Base-by-base conservation (phyloP, 768 basidiomycete species). In the Tylopilus rubrobrunneus region DNA sequence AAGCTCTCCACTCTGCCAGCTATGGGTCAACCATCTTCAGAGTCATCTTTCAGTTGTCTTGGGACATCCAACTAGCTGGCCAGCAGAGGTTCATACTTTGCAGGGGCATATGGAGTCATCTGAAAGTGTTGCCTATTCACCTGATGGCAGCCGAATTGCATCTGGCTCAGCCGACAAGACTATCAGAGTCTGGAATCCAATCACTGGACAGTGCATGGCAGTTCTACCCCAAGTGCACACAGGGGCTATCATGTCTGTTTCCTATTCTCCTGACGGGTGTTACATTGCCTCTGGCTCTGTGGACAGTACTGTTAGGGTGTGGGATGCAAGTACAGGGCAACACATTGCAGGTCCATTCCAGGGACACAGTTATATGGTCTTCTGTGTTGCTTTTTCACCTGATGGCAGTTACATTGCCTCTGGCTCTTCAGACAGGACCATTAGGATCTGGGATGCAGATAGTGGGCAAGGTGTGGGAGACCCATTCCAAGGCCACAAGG, bases 211-310 rank as follows among this genome's bases (percentile, higher is more conserved):
- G 19, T 53, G 49, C 51, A 17, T 51, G 9, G 48, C 36, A 46
- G 52, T 39, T n/a, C 25, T 58, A 39, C 29, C 48, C 12, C 51
- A 53, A 11, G 7, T n/a, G 0, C 53, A 63, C 5, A 45, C 48
- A 37, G 5, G 0, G 7, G 0, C 2, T 25, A 3, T 62, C 7
- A n/a, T 0, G 0, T 55, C 51, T 42, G 39, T 63, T 45, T 57
- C 55, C 50, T 57, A 50, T 68, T 54, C 71, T 4, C 69, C 70
- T 28, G 62, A 69, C 54, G 66, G 65, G 1, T 51, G 29, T 7
- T 23, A 55, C 3, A 39, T 64, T 57, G 53, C 21, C 25, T 59
- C 64, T 53, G 58, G 49, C 15, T 58, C 58, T 28, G 4, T 10
- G 9, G 63, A 65, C 6, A 1, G 0, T 0, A 61, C 60, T 3